Evolutionary conservation across 2,329 filamentous ascomycete species (phyloP).

Genomic region (Exophiala oligosperma): DNA sequence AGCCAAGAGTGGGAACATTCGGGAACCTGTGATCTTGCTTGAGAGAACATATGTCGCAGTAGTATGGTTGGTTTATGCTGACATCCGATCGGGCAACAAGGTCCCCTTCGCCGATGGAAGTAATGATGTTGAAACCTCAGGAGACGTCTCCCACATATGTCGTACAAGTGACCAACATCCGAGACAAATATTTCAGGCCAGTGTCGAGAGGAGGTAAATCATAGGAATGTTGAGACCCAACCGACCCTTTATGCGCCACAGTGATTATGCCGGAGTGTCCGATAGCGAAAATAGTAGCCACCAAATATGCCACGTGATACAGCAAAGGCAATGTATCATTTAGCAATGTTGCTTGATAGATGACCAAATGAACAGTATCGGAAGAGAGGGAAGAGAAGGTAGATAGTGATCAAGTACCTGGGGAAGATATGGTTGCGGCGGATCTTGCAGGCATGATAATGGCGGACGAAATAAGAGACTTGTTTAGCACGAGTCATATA

Average conservation of each 20-base stretch:
- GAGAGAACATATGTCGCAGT: not conserved
- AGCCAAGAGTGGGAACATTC: not conserved
- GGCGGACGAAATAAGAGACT: slow-evolving; percentile 8
- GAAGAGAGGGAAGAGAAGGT: slow-evolving; percentile 1
- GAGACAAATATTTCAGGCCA: slow-evolving; percentile 9
- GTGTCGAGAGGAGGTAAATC: not conserved
- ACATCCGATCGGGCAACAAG: too few relatives aligned
- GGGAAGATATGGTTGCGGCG: slow-evolving; percentile 15
- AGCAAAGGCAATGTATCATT: not conserved
- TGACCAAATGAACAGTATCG: slow-evolving; percentile 6
- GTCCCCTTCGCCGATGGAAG: not conserved
- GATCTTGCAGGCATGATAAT: slow-evolving; percentile 20
- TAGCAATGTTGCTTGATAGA: not conserved
- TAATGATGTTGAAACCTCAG: not conserved
- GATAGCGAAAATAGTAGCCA: slow-evolving; percentile 18
- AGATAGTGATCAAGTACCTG: slow-evolving; percentile 11
- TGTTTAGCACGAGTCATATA: slow-evolving; percentile 9
- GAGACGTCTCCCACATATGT: slow-evolving; percentile 11
- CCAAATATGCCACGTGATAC: slow-evolving; percentile 15
- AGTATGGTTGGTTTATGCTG: not conserved
- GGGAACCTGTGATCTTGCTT: too few relatives aligned
- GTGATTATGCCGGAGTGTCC: slow-evolving; percentile 11
- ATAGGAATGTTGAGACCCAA: slow-evolving; percentile 4
- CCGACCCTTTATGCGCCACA: slow-evolving; percentile 20
- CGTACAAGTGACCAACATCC: slow-evolving; percentile 16